A percentile compares a stretch with the other conserved stretches of the same genome.
Conservation (phyloP, 768 basidiomycete genomes). For the Leccinum fibrillosum region DNA sequence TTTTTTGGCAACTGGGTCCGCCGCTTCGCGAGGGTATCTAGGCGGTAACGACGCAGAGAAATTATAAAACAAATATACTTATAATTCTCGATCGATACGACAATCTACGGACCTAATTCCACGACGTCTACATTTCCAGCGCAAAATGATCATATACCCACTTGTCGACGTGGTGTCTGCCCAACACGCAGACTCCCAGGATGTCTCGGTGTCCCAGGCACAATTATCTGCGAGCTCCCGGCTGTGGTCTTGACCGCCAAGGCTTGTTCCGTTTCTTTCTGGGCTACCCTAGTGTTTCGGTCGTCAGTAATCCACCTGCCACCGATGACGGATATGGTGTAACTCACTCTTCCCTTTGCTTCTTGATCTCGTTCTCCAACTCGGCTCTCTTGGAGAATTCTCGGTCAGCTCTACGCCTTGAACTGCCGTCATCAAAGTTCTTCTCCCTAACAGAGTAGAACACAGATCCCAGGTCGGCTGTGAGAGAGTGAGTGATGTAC, state of each 20-base stretch:
- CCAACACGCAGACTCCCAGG: constrained; percentile 56
- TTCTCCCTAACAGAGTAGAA: constrained; percentile 99
- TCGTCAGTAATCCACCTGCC: constrained; percentile 7
- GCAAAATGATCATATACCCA: constrained; percentile 54
- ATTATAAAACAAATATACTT: background rate
- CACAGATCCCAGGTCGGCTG: constrained; percentile 91
- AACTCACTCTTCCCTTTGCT: constrained; percentile 64
- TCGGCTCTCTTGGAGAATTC: constrained; percentile 93
- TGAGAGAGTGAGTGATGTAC: constrained; percentile 5
- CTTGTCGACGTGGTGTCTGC: constrained; percentile 73
- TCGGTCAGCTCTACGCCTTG: constrained; percentile 71
- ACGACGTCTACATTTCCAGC: constrained; percentile 38
- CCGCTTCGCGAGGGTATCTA: constrained; percentile 5
- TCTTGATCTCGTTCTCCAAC: constrained; percentile 88
- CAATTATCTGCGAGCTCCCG: constrained; percentile 63
- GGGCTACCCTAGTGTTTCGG: constrained; percentile 46
- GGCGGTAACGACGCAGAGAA: constrained; percentile 10
- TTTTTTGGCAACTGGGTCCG: background rate
- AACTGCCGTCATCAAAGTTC: constrained; percentile 89
- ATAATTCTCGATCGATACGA: background rate
- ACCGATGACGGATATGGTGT: background rate
- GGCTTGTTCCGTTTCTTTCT: constrained; percentile 59
- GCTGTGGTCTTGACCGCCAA: constrained; percentile 51
- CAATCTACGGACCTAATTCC: background rate
- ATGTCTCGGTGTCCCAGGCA: constrained; percentile 79